Base-by-base conservation (phyloP, 2,329 filamentous ascomycete genomes). In the Ascochyta viciae-villosae region DNA sequence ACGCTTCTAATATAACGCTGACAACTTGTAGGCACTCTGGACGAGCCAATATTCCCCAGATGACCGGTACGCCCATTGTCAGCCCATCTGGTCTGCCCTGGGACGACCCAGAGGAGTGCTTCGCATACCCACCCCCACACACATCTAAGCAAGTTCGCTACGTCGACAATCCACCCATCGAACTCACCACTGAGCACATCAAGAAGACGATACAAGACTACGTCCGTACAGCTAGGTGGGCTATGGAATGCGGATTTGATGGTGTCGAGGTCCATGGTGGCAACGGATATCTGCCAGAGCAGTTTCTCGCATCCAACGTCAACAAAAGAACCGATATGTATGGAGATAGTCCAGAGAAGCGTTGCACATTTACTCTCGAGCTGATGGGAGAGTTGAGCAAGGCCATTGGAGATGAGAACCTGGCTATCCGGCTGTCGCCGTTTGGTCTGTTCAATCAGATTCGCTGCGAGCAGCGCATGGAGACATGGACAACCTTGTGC, bases 231-330 rank as follows among this genome's bases (percentile, higher is more conserved):
- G 80, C 81, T 4, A 74, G 71, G 49, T 83, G 77, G 71, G 85
- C 85, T 0, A 77, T 87, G 24, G 79, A 82, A 44, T 41, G 80
- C 78, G 84, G 84, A 0, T 86, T 84, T 39, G 81, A 83, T 56
- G 81, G 81, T 1, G 77, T 83, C 2, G 81, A 84, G 58, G 67
- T 83, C 13, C 81, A 83, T 57, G 73, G 69, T 2, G 79, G 70
- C 4, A 83, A 83, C 57, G 81, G 81, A 1, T 84, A 83, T 57
- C 71, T 84, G 4, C 75, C 78, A 0, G 81, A 83, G 61, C 81
- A 84, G 54, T 84, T 84, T 62, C 66, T 79, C 3, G 79, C 79
- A 44, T 78, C 78, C 6, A 79, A 76, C 39, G 70, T 77, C 66
- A 84, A 84, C 63, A 72, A 75, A 57, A 73, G 82, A 15, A 80